A percentile compares a stretch with the other conserved stretches of the same genome.
phyloP scores from a whole-genome alignment of 2,329 filamentous ascomycete species.

The Eutypella sp. region DNA sequence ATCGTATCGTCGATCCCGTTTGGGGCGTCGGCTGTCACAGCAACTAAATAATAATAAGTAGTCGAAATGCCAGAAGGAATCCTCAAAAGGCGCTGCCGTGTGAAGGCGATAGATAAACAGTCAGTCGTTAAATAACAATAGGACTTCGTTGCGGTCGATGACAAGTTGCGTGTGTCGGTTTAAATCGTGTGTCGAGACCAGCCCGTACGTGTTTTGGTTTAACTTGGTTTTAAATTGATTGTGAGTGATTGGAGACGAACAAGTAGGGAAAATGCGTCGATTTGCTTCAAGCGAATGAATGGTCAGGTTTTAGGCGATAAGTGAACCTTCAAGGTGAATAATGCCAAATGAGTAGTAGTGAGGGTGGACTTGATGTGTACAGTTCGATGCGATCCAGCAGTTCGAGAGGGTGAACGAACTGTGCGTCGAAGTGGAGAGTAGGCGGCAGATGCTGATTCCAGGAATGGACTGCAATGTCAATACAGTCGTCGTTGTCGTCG shows the following conservation, averaged over 20 bases:
- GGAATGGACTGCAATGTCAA: no score
- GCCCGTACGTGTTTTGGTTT: conserved; percentile 30
- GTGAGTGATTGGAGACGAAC: no score
- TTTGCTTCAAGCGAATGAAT: conserved; percentile 47
- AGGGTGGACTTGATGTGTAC: no score
- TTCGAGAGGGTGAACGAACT: conserved; percentile 17
- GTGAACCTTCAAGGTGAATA: conserved; percentile 38
- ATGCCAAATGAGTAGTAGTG: conserved; percentile 26
- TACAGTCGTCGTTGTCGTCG: no score
- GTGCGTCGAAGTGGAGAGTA: conserved; percentile 15
- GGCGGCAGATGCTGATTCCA: no score
- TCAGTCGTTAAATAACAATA: conserved; percentile 2
- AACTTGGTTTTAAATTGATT: no score
- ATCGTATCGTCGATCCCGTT: not conserved
- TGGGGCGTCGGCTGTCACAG: not conserved
- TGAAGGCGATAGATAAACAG: not conserved
- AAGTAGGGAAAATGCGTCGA: conserved; percentile 31
- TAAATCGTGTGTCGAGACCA: conserved; percentile 38
- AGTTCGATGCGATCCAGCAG: conserved; percentile 18
- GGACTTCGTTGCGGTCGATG: conserved; percentile 1
- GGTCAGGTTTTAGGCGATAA: conserved; percentile 22
- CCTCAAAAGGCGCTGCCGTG: conserved; percentile 21
- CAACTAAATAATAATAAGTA: not conserved
- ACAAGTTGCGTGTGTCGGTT: conserved; percentile 2
- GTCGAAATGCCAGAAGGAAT: conserved; percentile 1